Evolutionary conservation across 768 basidiomycete species (phyloP).

Genomic region (Leccinum barrowsii): DNA sequence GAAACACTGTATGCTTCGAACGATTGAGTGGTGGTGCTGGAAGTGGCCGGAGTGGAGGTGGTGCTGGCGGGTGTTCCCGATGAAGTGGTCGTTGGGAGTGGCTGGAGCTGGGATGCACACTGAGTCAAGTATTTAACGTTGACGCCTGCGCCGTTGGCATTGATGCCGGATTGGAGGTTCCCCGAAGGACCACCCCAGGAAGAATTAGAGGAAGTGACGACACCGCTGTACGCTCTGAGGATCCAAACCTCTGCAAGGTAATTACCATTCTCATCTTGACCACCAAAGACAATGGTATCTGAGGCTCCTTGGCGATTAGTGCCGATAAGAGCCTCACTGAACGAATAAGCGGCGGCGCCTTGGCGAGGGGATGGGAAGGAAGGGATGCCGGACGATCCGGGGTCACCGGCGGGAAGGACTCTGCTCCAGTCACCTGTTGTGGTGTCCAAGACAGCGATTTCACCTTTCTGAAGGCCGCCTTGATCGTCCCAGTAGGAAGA

Average conservation of each 20-base stretch:
- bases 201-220: slow-evolving; percentile 49
- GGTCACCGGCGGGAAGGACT: slow-evolving; percentile 73
- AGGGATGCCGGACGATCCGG: slow-evolving; percentile 39
- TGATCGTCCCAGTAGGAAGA: slow-evolving; percentile 64
- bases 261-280: slow-evolving; percentile 60
- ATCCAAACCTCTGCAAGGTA: slow-evolving; percentile 79
- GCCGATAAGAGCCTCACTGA: slow-evolving; percentile 53
- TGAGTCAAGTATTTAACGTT: slow-evolving; percentile 51
- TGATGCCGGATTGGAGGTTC: slow-evolving; percentile 53
- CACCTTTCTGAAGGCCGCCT: slow-evolving; percentile 57
- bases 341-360: slow-evolving; percentile 66
- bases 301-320: slow-evolving; percentile 42
- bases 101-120: slow-evolving; percentile 48
- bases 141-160: slow-evolving; percentile 69
- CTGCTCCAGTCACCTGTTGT: slow-evolving; percentile 66
- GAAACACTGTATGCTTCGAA: slow-evolving; percentile 41
- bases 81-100: slow-evolving; percentile 23
- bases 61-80: slow-evolving; percentile 12
- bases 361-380: slow-evolving; percentile 65
- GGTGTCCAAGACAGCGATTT: slow-evolving; percentile 68
- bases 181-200: slow-evolving; percentile 71
- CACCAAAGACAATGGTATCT: slow-evolving; percentile 79
- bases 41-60: background rate
- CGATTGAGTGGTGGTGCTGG: slow-evolving; percentile 15
- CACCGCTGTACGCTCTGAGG: slow-evolving; percentile 66